A percentile compares a stretch with the other conserved stretches of the same genome.
Evolutionary conservation across 176 grass and related monocot genomes (phyloP).

Genomic region (Canna indica): DNA sequence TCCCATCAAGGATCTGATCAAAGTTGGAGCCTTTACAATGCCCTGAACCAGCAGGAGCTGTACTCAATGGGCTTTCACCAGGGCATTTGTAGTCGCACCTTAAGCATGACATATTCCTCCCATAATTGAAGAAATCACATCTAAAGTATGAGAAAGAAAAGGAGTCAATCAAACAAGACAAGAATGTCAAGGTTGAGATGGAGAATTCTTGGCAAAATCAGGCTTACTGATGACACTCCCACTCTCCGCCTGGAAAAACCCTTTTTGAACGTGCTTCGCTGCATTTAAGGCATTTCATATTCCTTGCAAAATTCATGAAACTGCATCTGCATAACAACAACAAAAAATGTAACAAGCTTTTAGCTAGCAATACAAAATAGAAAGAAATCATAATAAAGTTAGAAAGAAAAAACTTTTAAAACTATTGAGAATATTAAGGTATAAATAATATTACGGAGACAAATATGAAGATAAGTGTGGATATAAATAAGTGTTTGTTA

Average conservation of each 20-base stretch:
- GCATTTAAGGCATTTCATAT: constrained; percentile 75
- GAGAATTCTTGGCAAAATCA: constrained; percentile 4
- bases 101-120: constrained; percentile 82
- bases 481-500: too few relatives aligned
- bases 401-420: too few relatives aligned
- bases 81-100: constrained; percentile 73
- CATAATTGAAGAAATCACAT: constrained; percentile 88
- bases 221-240: constrained; percentile 96
- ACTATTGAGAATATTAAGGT: too few relatives aligned
- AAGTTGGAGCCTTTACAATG: constrained; percentile 24
- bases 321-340: constrained; percentile 56
- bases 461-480: too few relatives aligned
- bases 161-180: neutral
- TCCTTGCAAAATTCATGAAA: constrained; percentile 93
- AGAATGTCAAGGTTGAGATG: neutral
- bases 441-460: too few relatives aligned
- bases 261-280: constrained; percentile 62
- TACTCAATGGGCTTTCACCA: constrained; percentile 29
- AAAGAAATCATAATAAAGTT: too few relatives aligned
- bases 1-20: constrained; percentile 54
- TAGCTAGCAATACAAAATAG: too few relatives aligned
- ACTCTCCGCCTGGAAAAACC: constrained; percentile 67
- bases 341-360: neutral
- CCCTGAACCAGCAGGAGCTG: constrained; percentile 22
- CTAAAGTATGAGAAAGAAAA: constrained; percentile 29